Percentiles rank a stretch among this genome's conserved stretches.
Evolutionary conservation across 306 rosid species (phyloP).

Genomic region (Cicer cuneatum): DNA sequence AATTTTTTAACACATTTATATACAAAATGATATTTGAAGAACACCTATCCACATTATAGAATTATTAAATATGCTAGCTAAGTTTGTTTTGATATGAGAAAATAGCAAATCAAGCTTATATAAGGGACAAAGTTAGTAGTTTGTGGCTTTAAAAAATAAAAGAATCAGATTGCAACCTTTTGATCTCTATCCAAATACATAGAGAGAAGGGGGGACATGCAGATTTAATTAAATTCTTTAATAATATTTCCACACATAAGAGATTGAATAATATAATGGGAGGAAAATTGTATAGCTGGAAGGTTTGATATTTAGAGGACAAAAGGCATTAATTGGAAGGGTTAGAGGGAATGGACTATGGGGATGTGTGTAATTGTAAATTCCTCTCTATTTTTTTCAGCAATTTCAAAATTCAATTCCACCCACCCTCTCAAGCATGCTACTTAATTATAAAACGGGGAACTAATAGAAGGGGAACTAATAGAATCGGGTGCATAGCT

Average conservation of each 20-base stretch:
- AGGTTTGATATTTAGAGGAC: slow-evolving; percentile 67
- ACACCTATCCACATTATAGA: no score
- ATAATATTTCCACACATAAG: slow-evolving; percentile 26
- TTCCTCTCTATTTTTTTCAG: slow-evolving; percentile 39
- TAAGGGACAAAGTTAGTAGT: not conserved
- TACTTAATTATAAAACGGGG: no score
- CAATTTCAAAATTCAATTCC: slow-evolving; percentile 21
- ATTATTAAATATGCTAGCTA: no score
- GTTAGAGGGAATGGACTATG: slow-evolving; percentile 37
- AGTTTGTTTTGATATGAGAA: no score
- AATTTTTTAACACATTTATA: no score
- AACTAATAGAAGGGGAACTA: no score
- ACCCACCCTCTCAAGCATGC: slow-evolving; percentile 28
- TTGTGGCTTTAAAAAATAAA: slow-evolving; percentile 43
- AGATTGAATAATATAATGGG: slow-evolving; percentile 27
- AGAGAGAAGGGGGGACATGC: slow-evolving; percentile 2
- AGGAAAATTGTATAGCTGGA: slow-evolving; percentile 61
- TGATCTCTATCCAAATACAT: slow-evolving; percentile 39
- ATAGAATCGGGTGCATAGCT: no score
- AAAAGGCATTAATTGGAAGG: slow-evolving; percentile 47
- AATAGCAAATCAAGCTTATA: not conserved
- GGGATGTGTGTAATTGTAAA: slow-evolving; percentile 55
- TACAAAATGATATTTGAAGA: no score
- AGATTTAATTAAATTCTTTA: slow-evolving; percentile 28
- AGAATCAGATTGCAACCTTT: slow-evolving; percentile 39